Conservation (phyloP, 495 filamentous ascomycete species). For the Saxophila tyrrhenica region DNA sequence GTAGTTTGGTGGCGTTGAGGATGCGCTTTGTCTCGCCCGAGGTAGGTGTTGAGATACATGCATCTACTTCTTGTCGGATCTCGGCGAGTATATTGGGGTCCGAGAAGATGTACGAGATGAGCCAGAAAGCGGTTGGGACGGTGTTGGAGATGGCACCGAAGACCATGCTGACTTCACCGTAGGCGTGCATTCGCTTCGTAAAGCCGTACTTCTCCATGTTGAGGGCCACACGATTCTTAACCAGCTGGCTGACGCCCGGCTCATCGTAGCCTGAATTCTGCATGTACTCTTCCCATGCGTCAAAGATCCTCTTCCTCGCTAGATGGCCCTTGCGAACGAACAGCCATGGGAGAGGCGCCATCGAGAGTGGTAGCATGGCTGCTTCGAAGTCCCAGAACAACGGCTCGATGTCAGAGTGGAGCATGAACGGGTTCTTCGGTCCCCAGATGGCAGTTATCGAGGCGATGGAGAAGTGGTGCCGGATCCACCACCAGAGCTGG, state of each 20-base stretch:
- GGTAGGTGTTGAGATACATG: neutral
- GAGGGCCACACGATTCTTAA: conserved; percentile 16
- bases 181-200: conserved; percentile 5
- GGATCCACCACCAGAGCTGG: conserved; percentile 10
- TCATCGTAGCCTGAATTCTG: conserved; percentile 10
- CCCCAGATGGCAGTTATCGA: conserved; percentile 19
- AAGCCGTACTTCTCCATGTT: conserved; percentile 11
- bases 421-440: conserved; percentile 22
- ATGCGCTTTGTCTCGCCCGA: neutral
- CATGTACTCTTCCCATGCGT: conserved; percentile 22
- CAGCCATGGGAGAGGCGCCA: conserved; percentile 16
- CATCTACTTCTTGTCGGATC: conserved; percentile 13
- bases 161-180: conserved; percentile 5
- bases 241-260: conserved; percentile 12
- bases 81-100: conserved; percentile 9
- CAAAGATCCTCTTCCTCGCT: conserved; percentile 19
- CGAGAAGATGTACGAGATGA: conserved; percentile 14
- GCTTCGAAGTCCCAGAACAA: conserved; percentile 26
- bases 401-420: conserved; percentile 19
- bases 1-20: conserved; percentile 4
- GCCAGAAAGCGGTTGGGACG: conserved; percentile 11
- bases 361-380: conserved; percentile 13
- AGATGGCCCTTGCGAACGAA: conserved; percentile 19
- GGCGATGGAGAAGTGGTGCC: conserved; percentile 9
- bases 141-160: conserved; percentile 17